Conservation (phyloP, 768 basidiomycete genomes). For the Lactifluus hygrophoroides region DNA sequence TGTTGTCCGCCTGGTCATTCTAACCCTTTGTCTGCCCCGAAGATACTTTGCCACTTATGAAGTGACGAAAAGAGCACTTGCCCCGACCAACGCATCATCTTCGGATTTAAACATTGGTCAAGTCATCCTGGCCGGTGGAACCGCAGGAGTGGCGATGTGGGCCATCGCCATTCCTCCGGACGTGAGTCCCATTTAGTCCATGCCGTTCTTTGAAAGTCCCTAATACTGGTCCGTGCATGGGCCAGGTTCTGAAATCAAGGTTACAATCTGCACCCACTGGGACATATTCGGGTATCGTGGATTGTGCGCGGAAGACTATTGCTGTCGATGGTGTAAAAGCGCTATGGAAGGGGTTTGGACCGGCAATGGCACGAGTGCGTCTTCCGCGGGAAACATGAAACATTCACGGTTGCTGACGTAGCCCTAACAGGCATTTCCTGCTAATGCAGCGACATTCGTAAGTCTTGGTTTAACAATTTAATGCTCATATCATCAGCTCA, state of each 20-base stretch:
- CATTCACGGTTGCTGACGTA: neutral
- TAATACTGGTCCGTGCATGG: neutral
- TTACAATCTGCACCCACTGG: conserved; percentile 95
- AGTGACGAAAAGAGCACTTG: conserved; percentile 79
- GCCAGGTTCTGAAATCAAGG: conserved; percentile 88
- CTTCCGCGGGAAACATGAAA: neutral
- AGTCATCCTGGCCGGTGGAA: conserved; percentile 86
- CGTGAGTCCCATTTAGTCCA: conserved; percentile 40
- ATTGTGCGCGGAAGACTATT: conserved; percentile 89
- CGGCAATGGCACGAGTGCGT: conserved; percentile 87
- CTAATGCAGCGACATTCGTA: conserved; percentile 92
- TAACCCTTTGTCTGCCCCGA: conserved; percentile 11
- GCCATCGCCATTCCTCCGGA: conserved; percentile 94
- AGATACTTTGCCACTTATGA: conserved; percentile 99
- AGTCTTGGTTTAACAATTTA: conserved; percentile 27
- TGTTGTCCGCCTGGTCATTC: neutral
- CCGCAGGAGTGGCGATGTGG: conserved; percentile 98
- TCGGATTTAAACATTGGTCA: conserved; percentile 77
- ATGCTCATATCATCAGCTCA: neutral
- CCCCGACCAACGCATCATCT: conserved; percentile 71
- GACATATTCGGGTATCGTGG: conserved; percentile 90
- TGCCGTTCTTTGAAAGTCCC: neutral
- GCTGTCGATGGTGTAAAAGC: conserved; percentile 79
- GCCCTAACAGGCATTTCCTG: conserved; percentile 77
- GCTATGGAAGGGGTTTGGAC: conserved; percentile 96